phyloP scores from a whole-genome alignment of 352 stramenopile species.

The Albugo laibachii region DNA sequence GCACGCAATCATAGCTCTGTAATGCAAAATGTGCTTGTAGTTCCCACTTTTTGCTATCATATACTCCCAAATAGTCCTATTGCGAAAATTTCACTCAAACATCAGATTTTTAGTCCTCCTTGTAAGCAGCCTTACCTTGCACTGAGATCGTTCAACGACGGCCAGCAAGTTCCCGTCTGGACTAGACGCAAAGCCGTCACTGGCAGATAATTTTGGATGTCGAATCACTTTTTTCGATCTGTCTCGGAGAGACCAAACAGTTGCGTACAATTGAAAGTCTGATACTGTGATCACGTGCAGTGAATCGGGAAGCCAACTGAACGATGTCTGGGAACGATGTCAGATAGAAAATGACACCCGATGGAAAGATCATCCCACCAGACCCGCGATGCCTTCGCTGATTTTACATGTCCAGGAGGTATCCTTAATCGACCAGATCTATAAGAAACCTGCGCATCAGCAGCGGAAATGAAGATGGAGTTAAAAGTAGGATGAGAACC shows the following conservation, averaged over 20 bases:
- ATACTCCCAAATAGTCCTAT: constrained; percentile 57
- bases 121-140: constrained; percentile 22
- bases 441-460: neutral
- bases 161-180: constrained; percentile 30
- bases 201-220: constrained; percentile 33
- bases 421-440: constrained; percentile 47
- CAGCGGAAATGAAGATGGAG: neutral
- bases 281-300: constrained; percentile 57
- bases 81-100: neutral
- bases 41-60: constrained; percentile 56
- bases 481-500: constrained; percentile 3
- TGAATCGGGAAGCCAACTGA: constrained; percentile 31
- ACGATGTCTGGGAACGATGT: constrained; percentile 8
- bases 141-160: constrained; percentile 49
- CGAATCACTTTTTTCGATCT: constrained; percentile 34
- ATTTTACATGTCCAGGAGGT: constrained; percentile 51
- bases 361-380: constrained; percentile 10
- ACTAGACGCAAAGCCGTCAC: constrained; percentile 46
- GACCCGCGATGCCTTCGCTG: constrained; percentile 41
- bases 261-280: constrained; percentile 72
- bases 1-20: constrained; percentile 63
- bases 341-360: neutral
- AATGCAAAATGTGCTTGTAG: constrained; percentile 41
- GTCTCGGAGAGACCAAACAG: constrained; percentile 58
- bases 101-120: neutral